Conservation (phyloP, 495 filamentous ascomycete species). For the Lasiosphaeria hispida region DNA sequence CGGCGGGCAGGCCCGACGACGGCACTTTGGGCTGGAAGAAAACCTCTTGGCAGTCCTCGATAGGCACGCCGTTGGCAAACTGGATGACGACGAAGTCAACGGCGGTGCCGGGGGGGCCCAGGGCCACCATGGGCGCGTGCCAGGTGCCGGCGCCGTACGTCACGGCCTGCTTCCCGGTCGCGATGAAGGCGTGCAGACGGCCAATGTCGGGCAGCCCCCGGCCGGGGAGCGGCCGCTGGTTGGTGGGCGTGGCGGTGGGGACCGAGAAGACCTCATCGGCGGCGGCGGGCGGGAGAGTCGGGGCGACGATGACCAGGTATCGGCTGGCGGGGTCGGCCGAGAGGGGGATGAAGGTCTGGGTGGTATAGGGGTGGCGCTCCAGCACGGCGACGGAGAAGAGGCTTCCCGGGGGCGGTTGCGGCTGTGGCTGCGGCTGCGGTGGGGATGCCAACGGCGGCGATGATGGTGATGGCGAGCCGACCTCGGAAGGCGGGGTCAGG, state of each 20-base stretch:
- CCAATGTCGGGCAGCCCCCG: constrained; percentile 71
- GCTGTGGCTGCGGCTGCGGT: too few species aligned
- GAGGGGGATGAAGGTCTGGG: constrained; percentile 87
- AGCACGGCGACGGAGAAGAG: constrained; percentile 72
- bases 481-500: constrained; percentile 33
- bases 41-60: constrained; percentile 91
- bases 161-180: constrained; percentile 76
- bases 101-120: constrained; percentile 65
- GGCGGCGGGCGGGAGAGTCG: constrained; percentile 50
- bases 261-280: constrained; percentile 37
- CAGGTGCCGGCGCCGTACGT: constrained; percentile 91
- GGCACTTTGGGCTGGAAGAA: constrained; percentile 45
- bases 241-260: constrained; percentile 17
- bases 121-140: constrained; percentile 95
- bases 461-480: neutral
- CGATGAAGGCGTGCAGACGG: constrained; percentile 73
- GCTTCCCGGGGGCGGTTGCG: neutral
- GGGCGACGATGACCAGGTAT: constrained; percentile 91
- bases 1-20: neutral
- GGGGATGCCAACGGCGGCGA: too few species aligned
- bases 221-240: constrained; percentile 36
- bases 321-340: constrained; percentile 50
- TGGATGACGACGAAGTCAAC: constrained; percentile 81
- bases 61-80: constrained; percentile 75
- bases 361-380: constrained; percentile 91